Conservation (phyloP, 805 yeast species). For the Saccharomyces paradoxus region DNA sequence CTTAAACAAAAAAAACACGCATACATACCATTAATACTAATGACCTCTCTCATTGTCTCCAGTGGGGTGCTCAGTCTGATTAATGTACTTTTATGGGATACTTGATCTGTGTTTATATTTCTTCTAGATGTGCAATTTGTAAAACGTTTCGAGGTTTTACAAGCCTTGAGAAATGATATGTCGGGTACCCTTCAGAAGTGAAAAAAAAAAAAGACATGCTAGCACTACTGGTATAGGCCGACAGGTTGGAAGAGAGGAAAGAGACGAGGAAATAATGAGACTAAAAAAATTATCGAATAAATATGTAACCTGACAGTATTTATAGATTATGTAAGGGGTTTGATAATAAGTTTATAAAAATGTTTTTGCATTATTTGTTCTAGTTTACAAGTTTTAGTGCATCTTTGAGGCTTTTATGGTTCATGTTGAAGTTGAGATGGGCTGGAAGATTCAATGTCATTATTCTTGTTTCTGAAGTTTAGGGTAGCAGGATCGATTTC, state of each 20-base stretch:
- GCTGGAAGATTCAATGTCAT: neutral
- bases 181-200: neutral
- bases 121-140: neutral
- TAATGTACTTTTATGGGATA: neutral
- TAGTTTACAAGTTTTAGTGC: neutral
- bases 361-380: neutral
- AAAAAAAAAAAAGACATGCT: neutral
- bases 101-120: neutral
- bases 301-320: neutral
- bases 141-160: neutral
- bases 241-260: neutral
- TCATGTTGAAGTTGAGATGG: neutral
- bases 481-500: constrained; percentile 44
- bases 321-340: neutral
- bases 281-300: neutral
- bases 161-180: neutral
- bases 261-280: neutral
- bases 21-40: constrained; percentile 78
- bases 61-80: neutral
- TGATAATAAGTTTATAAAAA: neutral
- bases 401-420: neutral
- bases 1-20: neutral
- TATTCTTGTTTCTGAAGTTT: neutral
- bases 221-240: no score
- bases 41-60: constrained; percentile 74